Percentiles rank a stretch among this genome's conserved stretches.
phyloP scores from a whole-genome alignment of 2,329 filamentous ascomycete genomes.

The Colletotrichum sp. region DNA sequence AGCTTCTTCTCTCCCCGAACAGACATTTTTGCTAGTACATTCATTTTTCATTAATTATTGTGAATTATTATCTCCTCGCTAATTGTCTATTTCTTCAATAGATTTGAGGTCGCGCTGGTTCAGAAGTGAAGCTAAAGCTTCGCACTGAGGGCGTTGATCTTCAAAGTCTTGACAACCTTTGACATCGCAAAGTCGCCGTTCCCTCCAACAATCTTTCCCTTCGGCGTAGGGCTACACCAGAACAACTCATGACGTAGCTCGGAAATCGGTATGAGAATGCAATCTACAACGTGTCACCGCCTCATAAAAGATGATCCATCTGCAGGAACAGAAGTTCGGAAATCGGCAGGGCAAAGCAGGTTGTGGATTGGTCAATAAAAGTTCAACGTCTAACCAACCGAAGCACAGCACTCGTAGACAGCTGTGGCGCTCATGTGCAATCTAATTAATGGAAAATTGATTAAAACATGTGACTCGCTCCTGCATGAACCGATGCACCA shows the following conservation, averaged over 20 bases:
- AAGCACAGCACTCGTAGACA: background rate
- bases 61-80: background rate
- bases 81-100: no score
- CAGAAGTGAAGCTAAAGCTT: background rate
- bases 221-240: background rate
- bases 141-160: fast-evolving
- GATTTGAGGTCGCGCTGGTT: no score
- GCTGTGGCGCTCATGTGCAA: background rate
- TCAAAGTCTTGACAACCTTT: background rate
- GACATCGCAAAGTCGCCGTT: background rate
- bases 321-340: background rate
- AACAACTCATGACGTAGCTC: background rate
- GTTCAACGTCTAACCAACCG: background rate
- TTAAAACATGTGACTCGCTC: background rate
- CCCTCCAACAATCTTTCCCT: fast-evolving
- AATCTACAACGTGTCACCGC: background rate
- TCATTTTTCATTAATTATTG: background rate
- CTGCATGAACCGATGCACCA: background rate
- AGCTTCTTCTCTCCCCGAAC: background rate
- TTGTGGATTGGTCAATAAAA: background rate
- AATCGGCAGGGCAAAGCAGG: background rate
- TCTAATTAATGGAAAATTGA: background rate
- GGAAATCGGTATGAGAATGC: background rate
- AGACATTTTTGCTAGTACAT: background rate
- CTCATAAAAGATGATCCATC: background rate